These are phyloP conservation scores for Nothophoma quercina DNA, from an alignment of 2,329 filamentous ascomycete species.

Conservation along the genomic window DNA sequence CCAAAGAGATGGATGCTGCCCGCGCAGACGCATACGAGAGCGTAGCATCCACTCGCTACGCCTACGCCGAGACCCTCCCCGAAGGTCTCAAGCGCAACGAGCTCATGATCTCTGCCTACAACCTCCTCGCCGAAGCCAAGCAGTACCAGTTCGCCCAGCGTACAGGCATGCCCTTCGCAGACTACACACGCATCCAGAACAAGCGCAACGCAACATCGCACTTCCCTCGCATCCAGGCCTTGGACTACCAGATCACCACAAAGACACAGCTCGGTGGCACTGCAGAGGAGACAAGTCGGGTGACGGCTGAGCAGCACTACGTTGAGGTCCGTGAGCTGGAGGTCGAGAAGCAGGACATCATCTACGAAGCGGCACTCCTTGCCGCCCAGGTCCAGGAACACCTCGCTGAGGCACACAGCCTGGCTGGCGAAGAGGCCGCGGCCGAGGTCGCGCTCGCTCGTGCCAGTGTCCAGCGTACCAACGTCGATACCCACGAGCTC, in stretches of 20 bases:
- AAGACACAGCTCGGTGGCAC: slow-evolving; percentile 24
- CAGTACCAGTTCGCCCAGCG: slow-evolving; percentile 31
- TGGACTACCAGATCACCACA: slow-evolving; percentile 29
- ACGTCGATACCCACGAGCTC: slow-evolving; percentile 24
- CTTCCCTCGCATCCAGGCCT: slow-evolving; percentile 28
- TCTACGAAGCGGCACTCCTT: slow-evolving; percentile 27
- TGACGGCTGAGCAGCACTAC: slow-evolving; percentile 22
- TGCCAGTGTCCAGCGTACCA: slow-evolving; percentile 25
- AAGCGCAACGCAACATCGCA: neutral
- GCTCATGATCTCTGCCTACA: slow-evolving; percentile 36
- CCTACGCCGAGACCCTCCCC: slow-evolving; percentile 30
- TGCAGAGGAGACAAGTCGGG: slow-evolving; percentile 20
- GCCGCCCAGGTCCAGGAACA: slow-evolving; percentile 37
- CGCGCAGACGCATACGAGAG: slow-evolving; percentile 38
- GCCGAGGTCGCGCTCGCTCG: slow-evolving; percentile 19
- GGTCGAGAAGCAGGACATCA: slow-evolving; percentile 24
- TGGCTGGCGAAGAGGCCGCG: slow-evolving; percentile 17
- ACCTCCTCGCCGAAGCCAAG: slow-evolving; percentile 40
- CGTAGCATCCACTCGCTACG: slow-evolving; percentile 33
- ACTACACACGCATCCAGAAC: slow-evolving; percentile 19
- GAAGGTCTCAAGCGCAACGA: slow-evolving; percentile 26
- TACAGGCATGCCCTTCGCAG: slow-evolving; percentile 28
- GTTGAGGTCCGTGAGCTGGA: slow-evolving; percentile 27
- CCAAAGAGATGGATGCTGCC: slow-evolving; percentile 29
- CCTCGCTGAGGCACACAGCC: slow-evolving; percentile 23